Percentiles rank a stretch among this genome's conserved stretches.
These are phyloP conservation scores for Phytophthora foliorum DNA, from an alignment of 352 stramenopile species.

Conservation along the genomic window DNA sequence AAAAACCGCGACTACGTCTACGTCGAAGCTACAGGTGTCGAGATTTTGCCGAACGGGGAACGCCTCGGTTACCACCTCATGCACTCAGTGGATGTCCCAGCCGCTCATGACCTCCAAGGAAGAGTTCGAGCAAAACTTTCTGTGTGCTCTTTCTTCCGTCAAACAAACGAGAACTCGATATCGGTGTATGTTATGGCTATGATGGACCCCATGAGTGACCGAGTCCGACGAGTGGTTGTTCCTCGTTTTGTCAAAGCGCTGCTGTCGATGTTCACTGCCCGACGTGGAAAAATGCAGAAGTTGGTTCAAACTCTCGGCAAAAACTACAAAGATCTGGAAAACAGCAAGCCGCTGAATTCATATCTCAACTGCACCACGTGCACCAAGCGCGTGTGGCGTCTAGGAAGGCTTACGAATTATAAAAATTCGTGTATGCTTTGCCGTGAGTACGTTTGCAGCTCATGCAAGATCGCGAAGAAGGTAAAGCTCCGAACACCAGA, in stretches of 20 bases:
- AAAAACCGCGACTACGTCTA: conserved; percentile 58
- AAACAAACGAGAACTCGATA: conserved; percentile 28
- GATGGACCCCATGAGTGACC: conserved; percentile 33
- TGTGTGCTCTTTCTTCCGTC: conserved; percentile 45
- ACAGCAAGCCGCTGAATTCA: conserved; percentile 1
- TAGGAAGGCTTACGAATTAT: conserved; percentile 20
- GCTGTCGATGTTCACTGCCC: conserved; percentile 27
- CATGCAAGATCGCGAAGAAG: conserved; percentile 43
- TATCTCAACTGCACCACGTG: conserved; percentile 34
- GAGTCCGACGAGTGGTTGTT: conserved; percentile 30
- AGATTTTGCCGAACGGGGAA: conserved; percentile 36
- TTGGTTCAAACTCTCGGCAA: conserved; percentile 24
- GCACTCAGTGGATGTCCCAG: conserved; percentile 57
- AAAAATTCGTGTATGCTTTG: conserved; percentile 39
- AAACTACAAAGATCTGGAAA: conserved; percentile 25
- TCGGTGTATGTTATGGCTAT: conserved; percentile 39
- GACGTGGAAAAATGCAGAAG: conserved; percentile 25
- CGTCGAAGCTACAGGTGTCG: conserved; percentile 52
- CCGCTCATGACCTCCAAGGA: conserved; percentile 33
- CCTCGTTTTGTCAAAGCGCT: conserved; percentile 32
- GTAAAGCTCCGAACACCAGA: conserved; percentile 33
- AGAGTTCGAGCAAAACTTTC: conserved; percentile 51
- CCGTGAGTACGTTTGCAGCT: conserved; percentile 31
- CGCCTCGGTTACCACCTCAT: conserved; percentile 59
- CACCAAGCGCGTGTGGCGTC: conserved; percentile 19